Conservation (phyloP, 257 asterid genomes). For the Solanum chaucha region DNA sequence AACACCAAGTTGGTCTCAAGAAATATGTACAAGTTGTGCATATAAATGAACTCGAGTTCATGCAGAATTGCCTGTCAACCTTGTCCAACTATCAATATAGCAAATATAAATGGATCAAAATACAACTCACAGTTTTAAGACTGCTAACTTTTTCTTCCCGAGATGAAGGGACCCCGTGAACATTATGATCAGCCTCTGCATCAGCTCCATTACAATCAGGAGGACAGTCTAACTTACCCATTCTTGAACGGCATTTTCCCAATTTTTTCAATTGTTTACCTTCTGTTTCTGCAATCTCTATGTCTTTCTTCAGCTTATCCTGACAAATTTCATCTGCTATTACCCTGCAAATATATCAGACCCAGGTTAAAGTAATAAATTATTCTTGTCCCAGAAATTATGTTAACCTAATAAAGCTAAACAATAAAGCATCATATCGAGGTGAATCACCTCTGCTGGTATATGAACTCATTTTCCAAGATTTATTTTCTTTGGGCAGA, state of each 20-base stretch:
- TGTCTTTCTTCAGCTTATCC: conserved; percentile 45
- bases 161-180: too few species aligned
- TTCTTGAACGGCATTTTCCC: conserved; percentile 57
- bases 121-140: too few species aligned
- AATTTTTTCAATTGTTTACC: conserved; percentile 46
- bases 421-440: background rate
- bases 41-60: too few species aligned
- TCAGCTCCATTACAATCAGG: conserved; percentile 64
- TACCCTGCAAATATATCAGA: conserved; percentile 23
- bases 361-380: background rate
- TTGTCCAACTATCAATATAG: too few species aligned
- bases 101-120: too few species aligned
- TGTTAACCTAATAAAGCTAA: background rate
- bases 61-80: too few species aligned
- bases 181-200: too few species aligned
- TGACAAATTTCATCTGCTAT: conserved; percentile 21
- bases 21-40: too few species aligned
- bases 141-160: too few species aligned
- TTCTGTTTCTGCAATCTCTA: conserved; percentile 56
- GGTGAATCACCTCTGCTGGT: background rate
- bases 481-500: background rate
- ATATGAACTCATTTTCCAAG: background rate
- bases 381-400: background rate
- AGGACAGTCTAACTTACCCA: conserved; percentile 51
- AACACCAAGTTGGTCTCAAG: too few species aligned